Evolutionary conservation across 2,329 filamentous ascomycete species (phyloP).

Genomic region (Nemania sp.): DNA sequence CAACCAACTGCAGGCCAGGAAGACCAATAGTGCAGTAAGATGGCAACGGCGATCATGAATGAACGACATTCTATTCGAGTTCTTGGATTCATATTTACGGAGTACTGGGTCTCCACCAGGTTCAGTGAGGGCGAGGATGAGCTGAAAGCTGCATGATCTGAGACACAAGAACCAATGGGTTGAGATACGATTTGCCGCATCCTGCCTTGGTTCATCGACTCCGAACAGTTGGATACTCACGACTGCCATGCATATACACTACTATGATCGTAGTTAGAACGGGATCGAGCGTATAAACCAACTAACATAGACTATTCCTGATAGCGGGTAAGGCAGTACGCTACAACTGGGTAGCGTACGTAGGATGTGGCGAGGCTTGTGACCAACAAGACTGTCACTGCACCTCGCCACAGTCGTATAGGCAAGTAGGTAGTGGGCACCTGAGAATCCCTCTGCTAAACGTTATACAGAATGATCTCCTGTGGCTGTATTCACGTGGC

Average conservation of each 20-base stretch:
- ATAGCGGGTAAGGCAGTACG: no score
- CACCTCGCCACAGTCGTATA: conserved; percentile 39
- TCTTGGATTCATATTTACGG: no score
- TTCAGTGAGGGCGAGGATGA: conserved; percentile 28
- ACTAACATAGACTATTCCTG: no score
- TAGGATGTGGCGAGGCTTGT: conserved; percentile 34
- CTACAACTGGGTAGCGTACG: background rate
- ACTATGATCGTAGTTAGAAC: no score
- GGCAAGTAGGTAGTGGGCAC: background rate
- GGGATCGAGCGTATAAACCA: no score
- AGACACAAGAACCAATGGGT: conserved; percentile 27
- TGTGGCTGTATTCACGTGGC: conserved; percentile 34
- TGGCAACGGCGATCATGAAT: background rate
- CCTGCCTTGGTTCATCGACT: conserved; percentile 26
- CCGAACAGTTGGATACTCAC: conserved; percentile 22
- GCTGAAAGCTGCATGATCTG: conserved; percentile 41
- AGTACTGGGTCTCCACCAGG: no score
- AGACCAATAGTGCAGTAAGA: background rate
- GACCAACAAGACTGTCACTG: conserved; percentile 18
- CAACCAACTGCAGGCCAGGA: background rate
- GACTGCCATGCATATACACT: background rate
- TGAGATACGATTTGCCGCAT: conserved; percentile 25
- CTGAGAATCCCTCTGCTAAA: background rate
- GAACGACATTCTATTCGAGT: no score
- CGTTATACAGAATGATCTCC: conserved; percentile 7